Evolutionary conservation across 768 basidiomycete species (phyloP).

Genomic region (Chalciporus piperatus): DNA sequence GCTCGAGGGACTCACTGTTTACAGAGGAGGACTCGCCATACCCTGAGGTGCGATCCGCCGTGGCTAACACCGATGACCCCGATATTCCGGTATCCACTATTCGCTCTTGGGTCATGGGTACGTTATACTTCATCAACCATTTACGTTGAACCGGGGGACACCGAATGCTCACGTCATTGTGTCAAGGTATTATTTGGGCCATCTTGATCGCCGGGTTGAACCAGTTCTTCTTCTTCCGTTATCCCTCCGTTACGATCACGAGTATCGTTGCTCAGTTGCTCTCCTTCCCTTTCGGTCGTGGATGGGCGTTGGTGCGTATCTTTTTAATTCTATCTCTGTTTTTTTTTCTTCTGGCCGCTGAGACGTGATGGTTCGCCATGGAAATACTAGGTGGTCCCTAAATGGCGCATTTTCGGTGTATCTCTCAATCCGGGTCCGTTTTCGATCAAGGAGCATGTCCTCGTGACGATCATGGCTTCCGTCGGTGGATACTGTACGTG

Average conservation of each 20-base stretch:
- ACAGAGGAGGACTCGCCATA: constrained; percentile 79
- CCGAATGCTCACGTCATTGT: no score
- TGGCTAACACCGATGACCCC: constrained; percentile 70
- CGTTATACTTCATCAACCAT: no score
- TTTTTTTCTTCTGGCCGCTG: background rate
- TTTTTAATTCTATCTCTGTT: background rate
- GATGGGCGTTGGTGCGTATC: constrained; percentile 48
- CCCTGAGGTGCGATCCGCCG: constrained; percentile 77
- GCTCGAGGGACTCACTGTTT: constrained; percentile 13
- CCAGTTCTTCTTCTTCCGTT: constrained; percentile 76
- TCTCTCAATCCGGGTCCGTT: constrained; percentile 73
- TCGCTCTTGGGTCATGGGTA: constrained; percentile 58
- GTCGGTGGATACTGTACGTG: constrained; percentile 34
- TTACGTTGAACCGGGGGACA: no score
- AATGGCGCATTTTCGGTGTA: constrained; percentile 52
- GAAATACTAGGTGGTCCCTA: constrained; percentile 46
- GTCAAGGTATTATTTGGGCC: constrained; percentile 40
- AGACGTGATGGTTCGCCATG: background rate
- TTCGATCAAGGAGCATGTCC: constrained; percentile 68
- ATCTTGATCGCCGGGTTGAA: constrained; percentile 70
- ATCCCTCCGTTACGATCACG: constrained; percentile 43
- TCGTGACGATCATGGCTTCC: constrained; percentile 68
- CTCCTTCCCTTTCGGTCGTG: constrained; percentile 64
- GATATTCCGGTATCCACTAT: constrained; percentile 58
- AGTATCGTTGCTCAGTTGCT: constrained; percentile 68